A percentile compares a stretch with the other conserved stretches of the same genome.
Conservation (phyloP, 129 eudicot species). For the Cynara cardunculus region DNA sequence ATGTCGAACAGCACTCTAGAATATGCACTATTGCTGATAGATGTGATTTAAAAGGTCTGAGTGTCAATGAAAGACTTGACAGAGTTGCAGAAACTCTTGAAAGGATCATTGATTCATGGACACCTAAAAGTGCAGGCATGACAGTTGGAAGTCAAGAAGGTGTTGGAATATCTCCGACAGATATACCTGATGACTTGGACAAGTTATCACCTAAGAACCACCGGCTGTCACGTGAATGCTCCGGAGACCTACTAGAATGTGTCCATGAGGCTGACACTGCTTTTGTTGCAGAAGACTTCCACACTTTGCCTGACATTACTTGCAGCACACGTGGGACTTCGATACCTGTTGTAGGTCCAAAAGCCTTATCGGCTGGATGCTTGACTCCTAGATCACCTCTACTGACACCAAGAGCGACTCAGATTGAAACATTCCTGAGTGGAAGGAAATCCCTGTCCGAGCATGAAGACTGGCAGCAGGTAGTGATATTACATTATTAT, state of each 20-base stretch:
- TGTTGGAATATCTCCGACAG: slow-evolving; percentile 43
- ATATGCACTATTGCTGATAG: slow-evolving; percentile 95
- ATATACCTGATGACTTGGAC: slow-evolving; percentile 47
- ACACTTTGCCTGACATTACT: slow-evolving; percentile 34
- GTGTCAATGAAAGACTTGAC: slow-evolving; percentile 78
- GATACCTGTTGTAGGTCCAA: slow-evolving; percentile 43
- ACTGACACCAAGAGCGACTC: slow-evolving; percentile 72
- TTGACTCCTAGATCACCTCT: slow-evolving; percentile 93
- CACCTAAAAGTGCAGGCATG: slow-evolving; percentile 54
- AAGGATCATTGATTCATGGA: slow-evolving; percentile 73
- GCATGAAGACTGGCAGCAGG: slow-evolving; percentile 83
- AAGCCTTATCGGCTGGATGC: slow-evolving; percentile 58
- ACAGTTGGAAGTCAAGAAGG: slow-evolving; percentile 54
- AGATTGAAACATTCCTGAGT: slow-evolving; percentile 64
- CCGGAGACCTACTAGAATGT: slow-evolving; percentile 53
- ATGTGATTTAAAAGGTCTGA: slow-evolving; percentile 93
- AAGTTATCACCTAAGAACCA: slow-evolving; percentile 42
- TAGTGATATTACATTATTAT: background rate
- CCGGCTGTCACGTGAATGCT: slow-evolving; percentile 29
- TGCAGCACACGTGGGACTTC: slow-evolving; percentile 37
- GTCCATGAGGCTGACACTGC: slow-evolving; percentile 43
- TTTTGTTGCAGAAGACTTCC: slow-evolving; percentile 37
- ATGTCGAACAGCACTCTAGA: slow-evolving; percentile 92
- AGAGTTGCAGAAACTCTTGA: slow-evolving; percentile 92
- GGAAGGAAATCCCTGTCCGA: slow-evolving; percentile 63